phyloP scores from a whole-genome alignment of 2,329 filamentous ascomycete species.

The Talaromyces sp. region DNA sequence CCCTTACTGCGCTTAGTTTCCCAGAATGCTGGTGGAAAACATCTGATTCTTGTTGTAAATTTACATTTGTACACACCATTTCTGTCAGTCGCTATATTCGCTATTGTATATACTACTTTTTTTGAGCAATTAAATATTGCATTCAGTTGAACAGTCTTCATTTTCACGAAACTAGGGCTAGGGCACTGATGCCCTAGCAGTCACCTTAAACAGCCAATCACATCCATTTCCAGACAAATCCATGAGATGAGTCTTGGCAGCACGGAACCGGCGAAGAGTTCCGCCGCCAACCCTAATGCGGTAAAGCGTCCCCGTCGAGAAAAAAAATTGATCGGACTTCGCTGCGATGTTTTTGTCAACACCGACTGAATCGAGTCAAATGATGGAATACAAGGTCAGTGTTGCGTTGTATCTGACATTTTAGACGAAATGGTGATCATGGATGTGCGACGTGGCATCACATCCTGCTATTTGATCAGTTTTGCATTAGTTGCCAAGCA shows the following conservation, averaged over 20 bases:
- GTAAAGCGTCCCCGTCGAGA: background rate
- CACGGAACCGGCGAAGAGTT: background rate
- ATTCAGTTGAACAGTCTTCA: background rate
- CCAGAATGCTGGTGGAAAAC: no score
- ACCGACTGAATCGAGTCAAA: background rate
- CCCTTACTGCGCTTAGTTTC: slow-evolving; percentile 9
- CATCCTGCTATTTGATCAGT: background rate
- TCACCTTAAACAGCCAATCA: background rate
- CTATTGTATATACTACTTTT: background rate
- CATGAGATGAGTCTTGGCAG: background rate
- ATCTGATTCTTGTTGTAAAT: background rate
- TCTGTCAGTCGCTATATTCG: background rate
- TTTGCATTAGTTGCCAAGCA: background rate
- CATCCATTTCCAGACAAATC: background rate
- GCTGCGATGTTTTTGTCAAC: slow-evolving; percentile 1
- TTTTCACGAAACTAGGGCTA: background rate
- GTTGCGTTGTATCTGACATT: background rate
- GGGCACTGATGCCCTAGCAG: background rate
- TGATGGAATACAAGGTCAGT: background rate
- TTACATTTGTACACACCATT: background rate
- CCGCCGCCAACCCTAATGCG: background rate
- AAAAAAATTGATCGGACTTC: slow-evolving; percentile 6
- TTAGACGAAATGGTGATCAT: background rate
- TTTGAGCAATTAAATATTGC: background rate
- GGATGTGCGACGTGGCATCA: background rate